These are phyloP conservation scores for Discostella stelligeroides DNA, from an alignment of 108 stramenopile species.

Conservation along the genomic window DNA sequence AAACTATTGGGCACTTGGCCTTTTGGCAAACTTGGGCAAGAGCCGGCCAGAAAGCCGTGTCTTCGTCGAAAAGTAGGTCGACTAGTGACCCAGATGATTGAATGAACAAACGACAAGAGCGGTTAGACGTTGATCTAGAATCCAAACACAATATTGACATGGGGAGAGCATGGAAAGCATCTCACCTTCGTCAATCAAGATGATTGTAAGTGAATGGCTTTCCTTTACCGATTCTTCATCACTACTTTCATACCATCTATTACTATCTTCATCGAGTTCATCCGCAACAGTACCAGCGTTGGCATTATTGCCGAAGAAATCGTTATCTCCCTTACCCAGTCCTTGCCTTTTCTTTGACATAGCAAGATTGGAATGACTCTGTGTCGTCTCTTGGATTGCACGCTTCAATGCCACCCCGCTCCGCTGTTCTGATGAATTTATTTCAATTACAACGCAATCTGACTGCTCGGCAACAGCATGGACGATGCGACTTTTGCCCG, in stretches of 20 bases:
- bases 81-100: slow-evolving; percentile 28
- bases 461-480: slow-evolving; percentile 66
- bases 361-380: slow-evolving; percentile 69
- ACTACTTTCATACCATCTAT: slow-evolving; percentile 16
- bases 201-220: slow-evolving; percentile 54
- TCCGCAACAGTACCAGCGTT: slow-evolving; percentile 1
- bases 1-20: slow-evolving; percentile 85
- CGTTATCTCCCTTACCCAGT: not conserved
- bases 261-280: slow-evolving; percentile 47
- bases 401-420: slow-evolving; percentile 60
- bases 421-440: slow-evolving; percentile 67
- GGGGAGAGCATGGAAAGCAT: not conserved
- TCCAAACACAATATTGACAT: too few relatives aligned
- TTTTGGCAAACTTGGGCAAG: slow-evolving; percentile 59
- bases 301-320: slow-evolving; percentile 9
- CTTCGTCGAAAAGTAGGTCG: slow-evolving; percentile 75
- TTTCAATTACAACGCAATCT: slow-evolving; percentile 73
- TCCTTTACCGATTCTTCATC: slow-evolving; percentile 34
- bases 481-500: slow-evolving; percentile 74
- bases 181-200: slow-evolving; percentile 83
- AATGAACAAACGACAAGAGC: not conserved
- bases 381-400: slow-evolving; percentile 78
- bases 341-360: slow-evolving; percentile 36
- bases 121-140: not conserved
- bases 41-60: slow-evolving; percentile 82